These are phyloP conservation scores for Quercus engelmannii DNA, from an alignment of 306 rosid genomes.

Conservation along the genomic window DNA sequence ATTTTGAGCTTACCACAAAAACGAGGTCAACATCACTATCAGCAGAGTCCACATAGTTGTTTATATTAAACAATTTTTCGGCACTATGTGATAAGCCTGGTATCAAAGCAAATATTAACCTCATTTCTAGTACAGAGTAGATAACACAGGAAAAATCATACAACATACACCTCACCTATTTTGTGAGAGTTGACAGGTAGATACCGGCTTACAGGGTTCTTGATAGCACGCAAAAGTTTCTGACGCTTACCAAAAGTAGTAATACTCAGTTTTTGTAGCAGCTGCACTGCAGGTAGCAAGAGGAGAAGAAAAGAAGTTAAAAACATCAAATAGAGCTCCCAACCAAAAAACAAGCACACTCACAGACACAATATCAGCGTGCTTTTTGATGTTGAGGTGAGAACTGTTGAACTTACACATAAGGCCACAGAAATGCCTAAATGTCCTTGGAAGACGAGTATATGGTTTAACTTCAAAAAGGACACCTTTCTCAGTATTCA, in stretches of 20 bases:
- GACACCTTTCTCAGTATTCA: slow-evolving; percentile 30
- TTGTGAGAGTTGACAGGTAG: slow-evolving; percentile 24
- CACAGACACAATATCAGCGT: neutral
- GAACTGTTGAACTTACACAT: slow-evolving; percentile 17
- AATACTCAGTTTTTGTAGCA: slow-evolving; percentile 23
- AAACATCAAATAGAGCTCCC: neutral
- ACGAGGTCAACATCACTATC: no score
- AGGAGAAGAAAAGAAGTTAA: neutral
- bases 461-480: slow-evolving; percentile 38
- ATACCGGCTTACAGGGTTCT: slow-evolving; percentile 21
- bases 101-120: neutral
- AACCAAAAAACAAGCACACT: neutral
- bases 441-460: slow-evolving; percentile 31
- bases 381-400: no score
- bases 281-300: slow-evolving; percentile 21
- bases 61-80: no score
- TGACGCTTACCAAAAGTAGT: slow-evolving; percentile 27
- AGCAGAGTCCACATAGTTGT: no score
- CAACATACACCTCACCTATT: slow-evolving; percentile 14
- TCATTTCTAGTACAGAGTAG: no score
- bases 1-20: no score
- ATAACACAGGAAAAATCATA: neutral
- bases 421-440: slow-evolving; percentile 34
- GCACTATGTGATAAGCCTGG: slow-evolving; percentile 43
- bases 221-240: slow-evolving; percentile 21